phyloP scores from a whole-genome alignment of 2,329 filamentous ascomycete species.

The Cordyceps tenuipes region DNA sequence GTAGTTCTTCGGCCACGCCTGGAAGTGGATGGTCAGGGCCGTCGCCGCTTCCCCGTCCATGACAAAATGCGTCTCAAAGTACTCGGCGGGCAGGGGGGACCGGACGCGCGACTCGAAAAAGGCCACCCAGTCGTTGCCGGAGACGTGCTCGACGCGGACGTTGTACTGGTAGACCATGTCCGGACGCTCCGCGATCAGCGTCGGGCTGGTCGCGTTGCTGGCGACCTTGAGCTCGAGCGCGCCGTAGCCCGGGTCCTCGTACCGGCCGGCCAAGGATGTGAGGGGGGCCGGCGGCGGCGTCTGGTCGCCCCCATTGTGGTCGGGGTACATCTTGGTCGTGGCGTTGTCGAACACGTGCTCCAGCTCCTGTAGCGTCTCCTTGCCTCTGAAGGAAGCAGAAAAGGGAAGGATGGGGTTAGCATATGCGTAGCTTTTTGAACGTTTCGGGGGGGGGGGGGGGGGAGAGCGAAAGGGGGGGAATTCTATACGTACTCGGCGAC shows the following conservation, averaged over 20 bases:
- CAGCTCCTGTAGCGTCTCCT: not conserved
- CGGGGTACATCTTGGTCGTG: not conserved
- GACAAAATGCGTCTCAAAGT: not conserved
- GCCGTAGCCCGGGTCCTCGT: not conserved
- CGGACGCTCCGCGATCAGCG: not conserved
- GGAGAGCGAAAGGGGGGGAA: too few relatives aligned
- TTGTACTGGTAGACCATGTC: not conserved
- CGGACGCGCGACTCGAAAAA: not conserved
- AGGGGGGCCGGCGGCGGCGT: not conserved
- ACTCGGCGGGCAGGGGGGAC: not conserved
- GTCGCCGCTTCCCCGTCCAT: not conserved
- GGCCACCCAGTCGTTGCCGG: not conserved
- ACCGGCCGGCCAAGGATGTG: not conserved
- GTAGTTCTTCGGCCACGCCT: rapidly evolving
- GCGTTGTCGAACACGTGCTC: not conserved
- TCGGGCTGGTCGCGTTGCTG: too few relatives aligned
- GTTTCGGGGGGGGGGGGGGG: too few relatives aligned
- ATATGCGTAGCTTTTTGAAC: too few relatives aligned
- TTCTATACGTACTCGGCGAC: not conserved
- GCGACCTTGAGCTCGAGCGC: not conserved
- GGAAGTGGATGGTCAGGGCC: not conserved
- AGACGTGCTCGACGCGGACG: not conserved
- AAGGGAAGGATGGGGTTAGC: not conserved
- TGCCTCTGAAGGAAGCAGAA: not conserved
- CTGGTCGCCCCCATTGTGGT: not conserved